Conservation (phyloP, 768 basidiomycete species). For the Auriscalpium vulgare region DNA sequence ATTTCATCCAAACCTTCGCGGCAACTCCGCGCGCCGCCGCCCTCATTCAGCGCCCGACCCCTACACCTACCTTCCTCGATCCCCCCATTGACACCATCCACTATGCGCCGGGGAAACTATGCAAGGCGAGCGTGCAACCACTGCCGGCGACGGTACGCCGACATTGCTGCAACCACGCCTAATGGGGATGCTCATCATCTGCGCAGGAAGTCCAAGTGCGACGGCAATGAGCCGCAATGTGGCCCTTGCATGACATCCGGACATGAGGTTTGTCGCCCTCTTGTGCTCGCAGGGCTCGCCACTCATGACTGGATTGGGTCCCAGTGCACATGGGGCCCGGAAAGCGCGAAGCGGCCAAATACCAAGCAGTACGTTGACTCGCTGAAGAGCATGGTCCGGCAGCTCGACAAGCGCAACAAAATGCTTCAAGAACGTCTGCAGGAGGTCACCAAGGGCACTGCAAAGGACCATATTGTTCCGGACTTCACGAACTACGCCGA, state of each 20-base stretch:
- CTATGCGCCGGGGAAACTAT: slow-evolving; percentile 21
- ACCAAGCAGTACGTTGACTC: slow-evolving; percentile 28
- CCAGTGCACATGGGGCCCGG: slow-evolving; percentile 27
- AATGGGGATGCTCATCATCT: not conserved
- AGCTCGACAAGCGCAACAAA: slow-evolving; percentile 19
- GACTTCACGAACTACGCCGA: slow-evolving; percentile 6
- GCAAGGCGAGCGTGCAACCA: slow-evolving; percentile 27
- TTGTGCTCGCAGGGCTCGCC: not conserved
- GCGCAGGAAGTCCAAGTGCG: slow-evolving; percentile 27
- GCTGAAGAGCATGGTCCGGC: slow-evolving; percentile 20
- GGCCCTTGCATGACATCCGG: slow-evolving; percentile 22
- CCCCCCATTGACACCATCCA: not conserved
- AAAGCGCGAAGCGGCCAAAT: slow-evolving; percentile 25
- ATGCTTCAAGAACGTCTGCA: slow-evolving; percentile 19
- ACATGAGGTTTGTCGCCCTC: slow-evolving; percentile 10
- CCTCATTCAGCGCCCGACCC: not conserved
- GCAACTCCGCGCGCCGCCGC: not conserved
- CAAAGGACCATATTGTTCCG: slow-evolving; percentile 7
- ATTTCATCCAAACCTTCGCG: not conserved
- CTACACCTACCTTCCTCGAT: too few species aligned
- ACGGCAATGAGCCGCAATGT: slow-evolving; percentile 24
- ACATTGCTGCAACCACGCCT: not conserved
- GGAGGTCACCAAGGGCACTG: too few species aligned
- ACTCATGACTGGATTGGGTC: not conserved
- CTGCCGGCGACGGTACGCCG: slow-evolving; percentile 21